Evolutionary conservation across 495 filamentous ascomycete species (phyloP).

Genomic region (Pyronema omphalodes): DNA sequence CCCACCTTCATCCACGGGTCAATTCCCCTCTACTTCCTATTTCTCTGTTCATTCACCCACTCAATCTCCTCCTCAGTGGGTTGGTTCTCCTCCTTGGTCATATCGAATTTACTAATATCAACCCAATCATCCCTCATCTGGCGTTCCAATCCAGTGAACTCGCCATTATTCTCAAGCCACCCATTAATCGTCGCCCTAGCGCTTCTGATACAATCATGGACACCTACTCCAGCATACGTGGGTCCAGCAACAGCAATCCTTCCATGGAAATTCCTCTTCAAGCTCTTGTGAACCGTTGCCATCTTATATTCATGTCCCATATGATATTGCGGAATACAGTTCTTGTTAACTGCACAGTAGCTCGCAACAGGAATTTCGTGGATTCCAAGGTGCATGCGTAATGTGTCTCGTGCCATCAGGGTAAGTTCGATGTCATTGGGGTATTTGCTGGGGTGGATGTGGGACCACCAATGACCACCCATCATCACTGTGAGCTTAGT

Average conservation of each 20-base stretch:
- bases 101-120: neutral
- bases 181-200: conserved; percentile 28
- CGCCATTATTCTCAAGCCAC: conserved; percentile 16
- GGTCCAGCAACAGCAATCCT: conserved; percentile 58
- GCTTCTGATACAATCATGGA: conserved; percentile 45
- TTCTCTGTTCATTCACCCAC: too few species aligned
- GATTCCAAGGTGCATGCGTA: conserved; percentile 59
- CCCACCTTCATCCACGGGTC: too few species aligned
- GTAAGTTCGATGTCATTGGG: conserved; percentile 38
- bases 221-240: conserved; percentile 44
- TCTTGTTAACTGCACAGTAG: conserved; percentile 42
- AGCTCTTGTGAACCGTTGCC: conserved; percentile 34
- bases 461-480: conserved; percentile 82
- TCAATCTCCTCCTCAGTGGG: too few species aligned
- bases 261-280: conserved; percentile 40
- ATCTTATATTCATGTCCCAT: conserved; percentile 57
- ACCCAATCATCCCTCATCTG: neutral
- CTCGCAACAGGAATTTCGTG: conserved; percentile 35
- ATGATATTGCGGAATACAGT: conserved; percentile 80
- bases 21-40: too few species aligned
- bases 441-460: conserved; percentile 26
- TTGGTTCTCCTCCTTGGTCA: neutral
- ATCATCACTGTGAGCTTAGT: conserved; percentile 92
- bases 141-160: conserved; percentile 25
- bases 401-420: conserved; percentile 44